Evolutionary conservation across 345 rosid genomes (phyloP).

Genomic region (Lepidium africanum): DNA sequence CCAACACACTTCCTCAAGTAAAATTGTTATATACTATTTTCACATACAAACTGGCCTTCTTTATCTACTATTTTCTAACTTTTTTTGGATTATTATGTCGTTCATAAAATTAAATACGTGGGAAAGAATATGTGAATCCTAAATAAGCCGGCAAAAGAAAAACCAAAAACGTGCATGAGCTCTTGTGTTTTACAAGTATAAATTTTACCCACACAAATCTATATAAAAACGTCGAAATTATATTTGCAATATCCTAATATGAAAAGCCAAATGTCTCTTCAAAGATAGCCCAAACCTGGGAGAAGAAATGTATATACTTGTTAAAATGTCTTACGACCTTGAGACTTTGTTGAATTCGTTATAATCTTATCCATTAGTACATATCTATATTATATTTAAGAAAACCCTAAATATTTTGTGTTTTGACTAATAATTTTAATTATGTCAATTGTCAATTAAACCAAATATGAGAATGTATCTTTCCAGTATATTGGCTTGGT

Average conservation of each 20-base stretch:
- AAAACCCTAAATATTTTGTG: background rate
- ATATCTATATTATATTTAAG: background rate
- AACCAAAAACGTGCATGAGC: slow-evolving; percentile 14
- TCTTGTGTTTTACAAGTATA: background rate
- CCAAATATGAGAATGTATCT: slow-evolving; percentile 8
- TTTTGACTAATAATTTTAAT: background rate
- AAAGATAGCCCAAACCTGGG: slow-evolving; percentile 17
- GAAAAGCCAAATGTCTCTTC: slow-evolving; percentile 32
- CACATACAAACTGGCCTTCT: background rate
- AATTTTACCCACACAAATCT: background rate
- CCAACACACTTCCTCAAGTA: too few relatives aligned
- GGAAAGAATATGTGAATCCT: slow-evolving; percentile 4
- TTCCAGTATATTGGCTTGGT: slow-evolving; percentile 12
- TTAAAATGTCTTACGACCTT: slow-evolving; percentile 8
- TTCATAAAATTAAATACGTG: background rate
- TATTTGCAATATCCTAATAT: slow-evolving; percentile 4
- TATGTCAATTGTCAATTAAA: background rate
- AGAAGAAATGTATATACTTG: slow-evolving; percentile 6
- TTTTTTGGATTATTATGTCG: background rate
- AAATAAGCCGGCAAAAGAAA: background rate
- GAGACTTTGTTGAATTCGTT: slow-evolving; percentile 15
- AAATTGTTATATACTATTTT: background rate
- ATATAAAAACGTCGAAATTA: background rate
- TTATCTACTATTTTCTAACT: background rate
- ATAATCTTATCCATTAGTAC: slow-evolving; percentile 12